A percentile compares a stretch with the other conserved stretches of the same genome.
Evolutionary conservation across 257 asterid species (phyloP).

Genomic region (Hygrophila difformis): DNA sequence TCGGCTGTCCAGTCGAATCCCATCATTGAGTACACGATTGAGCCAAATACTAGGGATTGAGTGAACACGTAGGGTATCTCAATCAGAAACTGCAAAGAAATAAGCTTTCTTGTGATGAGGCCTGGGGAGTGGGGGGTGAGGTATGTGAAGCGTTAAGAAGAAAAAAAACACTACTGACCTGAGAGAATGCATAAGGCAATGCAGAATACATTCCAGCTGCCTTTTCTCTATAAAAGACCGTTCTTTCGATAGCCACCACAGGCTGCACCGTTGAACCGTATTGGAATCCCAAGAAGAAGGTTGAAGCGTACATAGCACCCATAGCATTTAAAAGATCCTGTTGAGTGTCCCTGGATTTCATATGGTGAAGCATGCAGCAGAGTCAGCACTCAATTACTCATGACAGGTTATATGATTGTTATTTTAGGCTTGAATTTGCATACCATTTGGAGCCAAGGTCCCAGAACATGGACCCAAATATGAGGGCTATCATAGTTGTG

Average conservation of each 20-base stretch:
- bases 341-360: constrained; percentile 35
- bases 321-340: constrained; percentile 59
- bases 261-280: constrained; percentile 65
- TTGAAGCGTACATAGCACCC: constrained; percentile 68
- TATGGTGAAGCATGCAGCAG: too few species aligned
- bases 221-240: constrained; percentile 71
- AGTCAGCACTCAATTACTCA: too few species aligned
- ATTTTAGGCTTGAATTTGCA: too few species aligned
- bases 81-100: constrained; percentile 37
- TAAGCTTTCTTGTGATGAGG: background rate
- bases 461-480: constrained; percentile 74
- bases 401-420: too few species aligned
- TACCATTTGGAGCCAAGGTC: constrained; percentile 58
- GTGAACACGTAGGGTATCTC: constrained; percentile 52
- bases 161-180: too few species aligned
- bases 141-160: too few species aligned
- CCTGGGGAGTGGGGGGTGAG: too few species aligned
- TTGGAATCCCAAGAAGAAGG: constrained; percentile 50
- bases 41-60: constrained; percentile 41
- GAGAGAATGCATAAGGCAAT: constrained; percentile 70
- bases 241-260: constrained; percentile 69
- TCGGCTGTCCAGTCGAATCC: constrained; percentile 51
- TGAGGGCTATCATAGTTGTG: constrained; percentile 51
- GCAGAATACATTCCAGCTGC: constrained; percentile 89
- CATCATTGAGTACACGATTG: constrained; percentile 58